These are phyloP conservation scores for Magnusiomyces clavatus DNA, from an alignment of 1,139 yeast species.

Conservation along the genomic window DNA sequence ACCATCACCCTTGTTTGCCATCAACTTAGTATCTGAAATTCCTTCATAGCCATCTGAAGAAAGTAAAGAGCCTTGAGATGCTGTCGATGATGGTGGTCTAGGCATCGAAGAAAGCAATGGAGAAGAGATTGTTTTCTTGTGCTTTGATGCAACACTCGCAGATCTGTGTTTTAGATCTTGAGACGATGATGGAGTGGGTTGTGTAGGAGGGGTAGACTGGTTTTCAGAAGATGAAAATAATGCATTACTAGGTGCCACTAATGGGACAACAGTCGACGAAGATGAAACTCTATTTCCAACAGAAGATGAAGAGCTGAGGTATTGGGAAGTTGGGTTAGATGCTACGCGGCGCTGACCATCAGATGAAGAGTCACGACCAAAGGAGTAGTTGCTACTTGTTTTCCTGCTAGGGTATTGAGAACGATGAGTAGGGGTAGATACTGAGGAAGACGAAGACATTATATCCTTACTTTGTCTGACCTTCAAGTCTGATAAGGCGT, in stretches of 20 bases:
- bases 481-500: no score
- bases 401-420: not conserved
- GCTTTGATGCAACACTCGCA: not conserved
- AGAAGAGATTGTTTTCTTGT: slow-evolving; percentile 11
- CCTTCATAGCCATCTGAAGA: not conserved
- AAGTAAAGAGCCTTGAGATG: not conserved
- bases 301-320: not conserved
- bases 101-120: slow-evolving; percentile 13
- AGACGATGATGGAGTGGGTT: not conserved
- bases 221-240: not conserved
- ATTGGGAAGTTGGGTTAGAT: no score
- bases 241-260: not conserved
- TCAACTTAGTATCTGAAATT: not conserved
- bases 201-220: not conserved
- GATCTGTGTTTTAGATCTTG: not conserved
- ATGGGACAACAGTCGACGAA: not conserved
- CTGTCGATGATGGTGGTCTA: slow-evolving; percentile 6
- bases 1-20: not conserved
- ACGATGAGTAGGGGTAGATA: not conserved
- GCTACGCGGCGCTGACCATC: not conserved
- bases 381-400: not conserved
- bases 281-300: not conserved
- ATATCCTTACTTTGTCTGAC: no score
- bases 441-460: not conserved
- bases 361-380: not conserved